Evolutionary conservation across 1,284 basidiomycete genomes (phyloP), one percentile per base, ranked within the genome.

Genomic region (Leucoagaricus sp.): DNA sequence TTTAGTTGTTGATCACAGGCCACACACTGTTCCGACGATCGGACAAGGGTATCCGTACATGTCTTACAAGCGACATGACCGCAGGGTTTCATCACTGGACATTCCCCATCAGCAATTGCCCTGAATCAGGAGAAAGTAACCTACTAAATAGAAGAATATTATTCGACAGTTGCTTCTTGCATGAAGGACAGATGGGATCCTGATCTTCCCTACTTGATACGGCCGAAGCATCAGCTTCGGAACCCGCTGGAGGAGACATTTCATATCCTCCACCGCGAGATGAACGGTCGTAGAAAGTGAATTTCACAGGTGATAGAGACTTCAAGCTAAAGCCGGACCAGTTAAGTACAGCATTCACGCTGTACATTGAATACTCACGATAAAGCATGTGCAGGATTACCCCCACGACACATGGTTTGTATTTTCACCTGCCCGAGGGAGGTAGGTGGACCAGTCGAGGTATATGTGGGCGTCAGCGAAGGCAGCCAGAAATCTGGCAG

Each of bases 401-500:
- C 89, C 5, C 90, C 91, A 53, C 88, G 83, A 74, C 95, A 98
- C 59, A 90, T 84, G 6, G 93, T 93, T 68, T 93, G 89, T 38
- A 94, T 74, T 72, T 94, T 94, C 50, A 93, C 83, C 64, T 93
- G 89, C 62, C 84, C 82, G 33, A 94, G 72, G 4, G 75, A 88
- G 61, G 67, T 82, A 58, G 77, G 91, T 8, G 83, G 85, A 0
- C 87, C 86, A 26, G 64, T 77, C 4, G 82, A 82, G 0, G 83
- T 73, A 64, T 89, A 88, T 1, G 89, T 91, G 0, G 95, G 94
- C 0, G 94, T 93, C 33, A 96, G 74, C 0, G 86, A 92, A 17
- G 91, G 94, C 44, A 97, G 78, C 95, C 95, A 98, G 69, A 96
- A 98, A 64, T 96, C 93, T 0, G 95, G 94, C 6, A 98, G 80